Conservation (phyloP, 495 filamentous ascomycete species). For the Podospora conica region DNA sequence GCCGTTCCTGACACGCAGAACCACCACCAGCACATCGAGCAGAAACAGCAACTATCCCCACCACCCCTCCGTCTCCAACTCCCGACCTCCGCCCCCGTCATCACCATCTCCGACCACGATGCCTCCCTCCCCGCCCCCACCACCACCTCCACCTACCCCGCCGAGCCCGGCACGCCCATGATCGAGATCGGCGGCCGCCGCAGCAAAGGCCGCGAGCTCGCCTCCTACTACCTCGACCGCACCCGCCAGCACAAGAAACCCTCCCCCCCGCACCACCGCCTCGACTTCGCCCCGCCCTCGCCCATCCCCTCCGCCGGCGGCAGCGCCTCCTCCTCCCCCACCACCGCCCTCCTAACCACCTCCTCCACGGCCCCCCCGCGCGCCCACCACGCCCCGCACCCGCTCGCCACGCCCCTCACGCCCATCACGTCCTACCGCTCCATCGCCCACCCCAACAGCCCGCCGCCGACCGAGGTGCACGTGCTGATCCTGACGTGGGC, state of each 20-base stretch:
- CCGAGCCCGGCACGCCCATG: neutral
- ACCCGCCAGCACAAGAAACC: neutral
- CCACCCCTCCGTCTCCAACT: neutral
- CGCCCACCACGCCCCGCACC: neutral
- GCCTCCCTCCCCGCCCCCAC: neutral
- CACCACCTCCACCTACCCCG: neutral
- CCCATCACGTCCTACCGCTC: neutral
- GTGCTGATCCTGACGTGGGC: slow-evolving; percentile 25
- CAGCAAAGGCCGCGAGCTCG: slow-evolving; percentile 15
- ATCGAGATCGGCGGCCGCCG: slow-evolving; percentile 2
- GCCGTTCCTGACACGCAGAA: neutral
- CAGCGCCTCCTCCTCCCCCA: neutral
- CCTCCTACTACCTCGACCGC: slow-evolving; percentile 9
- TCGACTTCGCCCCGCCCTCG: neutral
- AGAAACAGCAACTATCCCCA: neutral
- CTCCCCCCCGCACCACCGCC: neutral
- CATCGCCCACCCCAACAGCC: neutral
- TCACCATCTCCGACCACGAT: slow-evolving; percentile 3
- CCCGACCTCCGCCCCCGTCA: neutral
- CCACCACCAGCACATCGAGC: slow-evolving; percentile 2
- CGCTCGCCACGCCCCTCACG: neutral
- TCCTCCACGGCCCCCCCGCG: neutral
- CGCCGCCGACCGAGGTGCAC: slow-evolving; percentile 20
- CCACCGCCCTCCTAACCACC: neutral
- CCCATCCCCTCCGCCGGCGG: neutral